phyloP scores from a whole-genome alignment of 169 alveolate species.

The Blepharisma undulans region DNA sequence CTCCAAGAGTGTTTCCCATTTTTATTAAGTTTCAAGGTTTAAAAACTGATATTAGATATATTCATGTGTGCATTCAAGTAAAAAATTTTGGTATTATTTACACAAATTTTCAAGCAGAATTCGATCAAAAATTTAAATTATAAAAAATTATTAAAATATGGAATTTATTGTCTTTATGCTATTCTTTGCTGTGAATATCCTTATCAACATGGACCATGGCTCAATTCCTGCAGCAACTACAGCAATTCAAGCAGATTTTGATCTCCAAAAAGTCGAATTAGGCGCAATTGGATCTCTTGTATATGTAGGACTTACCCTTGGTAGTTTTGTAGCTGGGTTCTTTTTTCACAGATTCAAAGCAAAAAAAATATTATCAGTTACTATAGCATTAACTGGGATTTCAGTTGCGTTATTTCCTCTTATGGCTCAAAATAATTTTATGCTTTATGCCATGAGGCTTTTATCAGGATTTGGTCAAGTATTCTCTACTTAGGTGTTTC shows the following conservation, averaged over 20 bases:
- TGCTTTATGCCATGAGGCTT: conserved; percentile 80
- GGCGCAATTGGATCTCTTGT: conserved; percentile 77
- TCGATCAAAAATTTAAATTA: background rate
- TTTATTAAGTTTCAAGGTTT: background rate
- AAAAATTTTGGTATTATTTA: background rate
- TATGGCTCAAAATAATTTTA: background rate
- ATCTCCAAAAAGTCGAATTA: conserved; percentile 54
- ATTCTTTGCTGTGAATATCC: conserved; percentile 47
- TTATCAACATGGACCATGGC: conserved; percentile 79
- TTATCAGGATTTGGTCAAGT: conserved; percentile 91
- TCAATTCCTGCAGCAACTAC: conserved; percentile 76
- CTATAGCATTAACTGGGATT: background rate
- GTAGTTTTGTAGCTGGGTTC: conserved; percentile 20
- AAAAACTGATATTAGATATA: background rate
- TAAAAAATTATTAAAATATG: background rate
- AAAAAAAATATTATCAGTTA: background rate
- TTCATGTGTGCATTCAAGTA: background rate
- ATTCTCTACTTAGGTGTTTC: conserved; percentile 44
- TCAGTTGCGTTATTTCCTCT: background rate
- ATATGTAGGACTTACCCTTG: conserved; percentile 67
- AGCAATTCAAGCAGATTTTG: conserved; percentile 59
- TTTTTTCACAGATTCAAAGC: background rate
- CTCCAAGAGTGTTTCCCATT: background rate
- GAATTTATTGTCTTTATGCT: conserved; percentile 46
- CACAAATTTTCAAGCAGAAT: background rate